These are phyloP conservation scores for Rubroboletus pulcherrimus DNA, from an alignment of 768 basidiomycete species.

Conservation along the genomic window DNA sequence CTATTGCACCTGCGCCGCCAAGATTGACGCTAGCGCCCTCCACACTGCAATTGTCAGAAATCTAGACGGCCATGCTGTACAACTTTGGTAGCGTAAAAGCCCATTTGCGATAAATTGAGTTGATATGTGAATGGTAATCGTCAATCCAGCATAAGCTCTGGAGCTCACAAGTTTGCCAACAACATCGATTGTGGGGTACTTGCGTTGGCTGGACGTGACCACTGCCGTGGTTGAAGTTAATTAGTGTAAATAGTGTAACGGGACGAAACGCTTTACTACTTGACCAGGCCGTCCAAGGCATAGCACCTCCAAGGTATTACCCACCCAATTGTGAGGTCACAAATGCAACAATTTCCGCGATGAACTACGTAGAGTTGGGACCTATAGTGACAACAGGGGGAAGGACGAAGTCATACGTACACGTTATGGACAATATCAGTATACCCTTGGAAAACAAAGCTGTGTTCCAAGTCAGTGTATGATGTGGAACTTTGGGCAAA, in stretches of 20 bases:
- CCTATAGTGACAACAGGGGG: too few species aligned
- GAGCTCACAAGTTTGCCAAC: neutral
- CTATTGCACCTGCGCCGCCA: neutral
- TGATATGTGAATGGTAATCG: neutral
- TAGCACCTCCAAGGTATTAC: too few species aligned
- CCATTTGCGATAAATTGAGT: neutral
- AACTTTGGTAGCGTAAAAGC: neutral
- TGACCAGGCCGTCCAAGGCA: too few species aligned
- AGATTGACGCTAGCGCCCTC: neutral
- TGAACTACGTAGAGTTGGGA: too few species aligned
- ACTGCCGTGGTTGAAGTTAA: neutral
- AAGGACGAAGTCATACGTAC: neutral
- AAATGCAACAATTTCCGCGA: neutral
- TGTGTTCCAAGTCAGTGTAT: neutral
- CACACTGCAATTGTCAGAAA: neutral
- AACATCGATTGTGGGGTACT: neutral
- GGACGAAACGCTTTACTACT: neutral
- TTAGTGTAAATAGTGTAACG: neutral
- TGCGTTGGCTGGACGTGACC: neutral
- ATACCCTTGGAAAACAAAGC: neutral
- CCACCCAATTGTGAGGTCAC: conserved; percentile 18
- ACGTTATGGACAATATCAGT: neutral
- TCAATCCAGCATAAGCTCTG: neutral
- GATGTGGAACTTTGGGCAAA: neutral
- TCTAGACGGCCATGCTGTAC: too few species aligned